phyloP scores from a whole-genome alignment of 176 grass and related monocot species.

The Lolium rigidum region DNA sequence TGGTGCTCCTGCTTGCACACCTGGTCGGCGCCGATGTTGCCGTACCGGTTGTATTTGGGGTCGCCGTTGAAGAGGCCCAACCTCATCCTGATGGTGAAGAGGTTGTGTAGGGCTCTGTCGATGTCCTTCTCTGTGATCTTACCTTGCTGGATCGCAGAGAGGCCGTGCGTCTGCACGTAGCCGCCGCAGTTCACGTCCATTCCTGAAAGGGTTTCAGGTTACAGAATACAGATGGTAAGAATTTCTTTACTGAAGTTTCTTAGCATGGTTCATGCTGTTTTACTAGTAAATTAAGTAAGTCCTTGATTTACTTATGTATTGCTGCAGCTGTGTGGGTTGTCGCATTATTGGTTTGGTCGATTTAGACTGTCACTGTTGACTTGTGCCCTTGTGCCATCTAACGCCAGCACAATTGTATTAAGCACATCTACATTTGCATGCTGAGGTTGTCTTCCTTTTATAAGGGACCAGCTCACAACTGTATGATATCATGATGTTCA shows the following conservation, averaged over 20 bases:
- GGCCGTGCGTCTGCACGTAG: slow-evolving; percentile 77
- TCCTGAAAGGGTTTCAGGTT: slow-evolving; percentile 58
- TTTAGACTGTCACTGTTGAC: slow-evolving; percentile 11
- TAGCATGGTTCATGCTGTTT: background rate
- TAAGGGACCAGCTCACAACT: background rate
- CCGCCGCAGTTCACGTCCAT: slow-evolving; percentile 95
- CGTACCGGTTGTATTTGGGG: slow-evolving; percentile 55
- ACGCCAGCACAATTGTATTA: background rate
- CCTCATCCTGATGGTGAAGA: slow-evolving; percentile 82
- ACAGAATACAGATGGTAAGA: background rate
- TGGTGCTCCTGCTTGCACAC: slow-evolving; percentile 87
- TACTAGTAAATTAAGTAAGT: too few species aligned
- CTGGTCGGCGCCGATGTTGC: too few species aligned
- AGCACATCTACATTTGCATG: background rate
- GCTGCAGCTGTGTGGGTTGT: background rate
- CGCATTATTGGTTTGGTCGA: slow-evolving; percentile 27
- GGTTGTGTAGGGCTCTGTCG: slow-evolving; percentile 76
- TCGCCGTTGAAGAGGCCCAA: slow-evolving; percentile 85
- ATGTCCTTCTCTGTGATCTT: slow-evolving; percentile 84
- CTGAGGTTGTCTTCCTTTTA: slow-evolving; percentile 10
- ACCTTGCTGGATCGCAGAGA: slow-evolving; percentile 67
- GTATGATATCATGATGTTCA: slow-evolving; percentile 36
- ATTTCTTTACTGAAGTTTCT: background rate
- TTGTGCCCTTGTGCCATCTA: background rate
- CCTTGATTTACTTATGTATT: background rate